These are phyloP conservation scores for Cladosporium sp. DNA, from an alignment of 2,329 filamentous ascomycete species.

Conservation along the genomic window DNA sequence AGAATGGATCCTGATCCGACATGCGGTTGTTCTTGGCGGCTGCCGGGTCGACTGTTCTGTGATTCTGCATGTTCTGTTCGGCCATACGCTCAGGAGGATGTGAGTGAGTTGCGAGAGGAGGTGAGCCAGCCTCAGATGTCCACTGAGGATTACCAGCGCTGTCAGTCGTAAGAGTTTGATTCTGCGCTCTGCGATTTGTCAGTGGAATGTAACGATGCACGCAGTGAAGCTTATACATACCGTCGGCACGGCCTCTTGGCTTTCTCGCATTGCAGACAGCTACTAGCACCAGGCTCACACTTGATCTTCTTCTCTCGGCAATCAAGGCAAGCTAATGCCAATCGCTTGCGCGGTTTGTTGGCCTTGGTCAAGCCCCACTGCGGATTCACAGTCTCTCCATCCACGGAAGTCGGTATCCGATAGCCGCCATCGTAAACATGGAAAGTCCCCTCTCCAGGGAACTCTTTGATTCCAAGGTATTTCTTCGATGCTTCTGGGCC, in stretches of 20 bases:
- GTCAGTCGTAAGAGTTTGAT: constrained; percentile 32
- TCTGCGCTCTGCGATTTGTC: constrained; percentile 31
- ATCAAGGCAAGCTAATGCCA: constrained; percentile 89
- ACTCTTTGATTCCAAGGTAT: constrained; percentile 37
- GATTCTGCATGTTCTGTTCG: constrained; percentile 24
- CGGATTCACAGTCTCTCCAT: constrained; percentile 84
- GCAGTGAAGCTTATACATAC: constrained; percentile 48
- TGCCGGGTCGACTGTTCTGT: constrained; percentile 1
- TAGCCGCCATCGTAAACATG: constrained; percentile 38
- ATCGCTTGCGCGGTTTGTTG: constrained; percentile 85
- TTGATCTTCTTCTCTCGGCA: constrained; percentile 98
- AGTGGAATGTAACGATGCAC: constrained; percentile 19
- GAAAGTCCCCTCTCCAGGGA: constrained; percentile 34
- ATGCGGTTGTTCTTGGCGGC: constrained; percentile 16
- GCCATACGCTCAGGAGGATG: constrained; percentile 20
- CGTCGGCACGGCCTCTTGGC: constrained; percentile 83
- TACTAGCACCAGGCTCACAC: constrained; percentile 84
- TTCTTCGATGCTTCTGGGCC: constrained; percentile 34
- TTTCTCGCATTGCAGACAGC: constrained; percentile 90
- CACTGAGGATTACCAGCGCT: constrained; percentile 25
- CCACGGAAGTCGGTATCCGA: constrained; percentile 55
- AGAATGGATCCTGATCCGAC: constrained; percentile 28
- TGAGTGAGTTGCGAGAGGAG: constrained; percentile 25
- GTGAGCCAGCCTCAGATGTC: constrained; percentile 28
- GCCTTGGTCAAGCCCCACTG: constrained; percentile 94